Percentiles rank a stretch among this genome's conserved stretches.
These are phyloP conservation scores for Penicillium sp. DNA, from an alignment of 2,329 filamentous ascomycete genomes.

Conservation along the genomic window DNA sequence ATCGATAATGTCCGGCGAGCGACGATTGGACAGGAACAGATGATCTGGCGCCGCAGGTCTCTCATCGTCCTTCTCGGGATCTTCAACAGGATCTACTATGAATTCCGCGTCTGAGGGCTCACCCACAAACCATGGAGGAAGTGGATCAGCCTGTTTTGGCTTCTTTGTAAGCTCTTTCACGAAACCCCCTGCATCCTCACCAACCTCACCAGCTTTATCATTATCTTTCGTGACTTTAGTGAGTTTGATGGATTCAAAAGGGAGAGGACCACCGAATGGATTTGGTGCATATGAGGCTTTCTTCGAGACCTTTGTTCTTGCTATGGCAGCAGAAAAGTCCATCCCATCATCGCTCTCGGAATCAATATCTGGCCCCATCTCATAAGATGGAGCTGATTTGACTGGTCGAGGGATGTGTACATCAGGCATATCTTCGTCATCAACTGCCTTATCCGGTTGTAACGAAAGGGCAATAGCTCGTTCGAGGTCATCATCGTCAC, in stretches of 20 bases:
- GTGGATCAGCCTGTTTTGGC: constrained; percentile 29
- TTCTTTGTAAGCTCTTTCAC: constrained; percentile 47
- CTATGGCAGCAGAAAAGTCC: constrained; percentile 73
- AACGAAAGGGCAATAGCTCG: constrained; percentile 84
- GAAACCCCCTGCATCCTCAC: constrained; percentile 62
- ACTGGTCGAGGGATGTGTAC: constrained; percentile 43
- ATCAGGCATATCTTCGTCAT: constrained; percentile 40
- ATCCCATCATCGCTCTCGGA: constrained; percentile 67
- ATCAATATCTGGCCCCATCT: constrained; percentile 30
- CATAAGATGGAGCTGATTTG: constrained; percentile 34
- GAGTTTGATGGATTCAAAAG: constrained; percentile 78
- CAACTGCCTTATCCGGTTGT: constrained; percentile 43
- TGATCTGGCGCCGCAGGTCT: constrained; percentile 20
- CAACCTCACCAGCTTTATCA: constrained; percentile 52
- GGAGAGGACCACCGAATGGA: constrained; percentile 75
- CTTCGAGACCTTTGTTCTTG: constrained; percentile 65
- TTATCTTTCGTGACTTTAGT: constrained; percentile 51
- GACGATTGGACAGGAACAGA: constrained; percentile 28
- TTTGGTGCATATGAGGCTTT: constrained; percentile 40
- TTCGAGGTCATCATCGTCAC: constrained; percentile 71
- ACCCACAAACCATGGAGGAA: constrained; percentile 48
- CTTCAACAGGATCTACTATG: constrained; percentile 24
- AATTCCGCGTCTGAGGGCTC: constrained; percentile 33
- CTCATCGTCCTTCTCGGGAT: constrained; percentile 18
- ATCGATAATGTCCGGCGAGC: constrained; percentile 39